These are phyloP conservation scores for Aristolochia contorta DNA, from an alignment of 164 flowering plant genomes.

Conservation along the genomic window DNA sequence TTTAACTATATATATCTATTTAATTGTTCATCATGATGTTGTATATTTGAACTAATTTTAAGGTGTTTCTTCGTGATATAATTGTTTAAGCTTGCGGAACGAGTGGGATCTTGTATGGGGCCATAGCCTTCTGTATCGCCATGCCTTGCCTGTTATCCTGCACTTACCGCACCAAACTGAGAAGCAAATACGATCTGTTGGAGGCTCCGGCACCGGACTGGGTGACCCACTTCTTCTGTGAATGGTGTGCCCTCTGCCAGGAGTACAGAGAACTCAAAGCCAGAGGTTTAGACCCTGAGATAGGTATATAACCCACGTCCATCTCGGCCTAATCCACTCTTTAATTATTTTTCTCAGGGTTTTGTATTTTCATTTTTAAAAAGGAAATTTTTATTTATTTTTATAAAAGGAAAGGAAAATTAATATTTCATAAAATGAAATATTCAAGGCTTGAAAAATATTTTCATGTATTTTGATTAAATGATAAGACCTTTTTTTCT, in stretches of 20 bases:
- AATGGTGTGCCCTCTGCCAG: slow-evolving; percentile 36
- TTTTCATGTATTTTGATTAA: no score
- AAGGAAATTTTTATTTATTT: no score
- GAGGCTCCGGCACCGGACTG: slow-evolving; percentile 33
- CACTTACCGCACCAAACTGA: slow-evolving; percentile 26
- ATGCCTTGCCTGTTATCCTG: slow-evolving; percentile 30
- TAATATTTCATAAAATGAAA: no score
- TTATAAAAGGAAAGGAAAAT: no score
- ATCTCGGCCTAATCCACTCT: no score
- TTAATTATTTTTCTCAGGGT: background rate
- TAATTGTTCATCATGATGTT: no score
- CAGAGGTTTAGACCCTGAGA: slow-evolving; percentile 29
- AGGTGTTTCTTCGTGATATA: background rate
- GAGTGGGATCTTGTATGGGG: slow-evolving; percentile 19
- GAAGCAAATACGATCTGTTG: slow-evolving; percentile 17
- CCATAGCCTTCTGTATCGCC: slow-evolving; percentile 8
- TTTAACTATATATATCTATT: no score
- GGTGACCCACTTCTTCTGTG: slow-evolving; percentile 26
- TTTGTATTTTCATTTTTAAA: background rate
- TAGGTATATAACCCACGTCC: slow-evolving; percentile 8
- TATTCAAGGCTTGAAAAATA: no score
- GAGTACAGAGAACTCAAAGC: slow-evolving; percentile 28
- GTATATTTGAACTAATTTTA: no score
- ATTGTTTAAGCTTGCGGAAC: slow-evolving; percentile 24
- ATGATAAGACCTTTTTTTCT: no score